These are phyloP conservation scores for Astragalus membranaceus DNA, from an alignment of 306 rosid genomes.

Conservation along the genomic window DNA sequence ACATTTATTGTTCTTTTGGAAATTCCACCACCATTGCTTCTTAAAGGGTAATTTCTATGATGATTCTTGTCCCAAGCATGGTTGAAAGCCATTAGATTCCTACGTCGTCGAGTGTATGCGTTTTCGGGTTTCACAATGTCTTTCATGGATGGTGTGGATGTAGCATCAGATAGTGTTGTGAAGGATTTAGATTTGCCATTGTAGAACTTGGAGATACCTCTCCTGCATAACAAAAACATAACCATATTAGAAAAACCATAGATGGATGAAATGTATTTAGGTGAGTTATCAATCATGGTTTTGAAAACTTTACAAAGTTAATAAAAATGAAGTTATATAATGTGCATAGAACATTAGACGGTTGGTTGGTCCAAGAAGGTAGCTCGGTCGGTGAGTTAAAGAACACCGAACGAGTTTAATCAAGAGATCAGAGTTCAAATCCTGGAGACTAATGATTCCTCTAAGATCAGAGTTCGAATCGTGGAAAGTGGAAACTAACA, in stretches of 20 bases:
- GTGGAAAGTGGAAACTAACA: no score
- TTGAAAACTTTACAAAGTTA: no score
- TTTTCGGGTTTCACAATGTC: constrained; percentile 82
- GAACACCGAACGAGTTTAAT: no score
- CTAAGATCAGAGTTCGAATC: no score
- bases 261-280: not conserved
- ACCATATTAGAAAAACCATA: not conserved
- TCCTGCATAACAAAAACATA: constrained; percentile 39
- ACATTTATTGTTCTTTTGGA: constrained; percentile 63
- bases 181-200: constrained; percentile 77
- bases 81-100: constrained; percentile 56
- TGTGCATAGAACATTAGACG: no score
- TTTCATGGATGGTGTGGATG: constrained; percentile 34
- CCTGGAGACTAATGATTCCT: no score
- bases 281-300: no score
- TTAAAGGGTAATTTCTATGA: constrained; percentile 35
- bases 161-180: constrained; percentile 58
- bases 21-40: constrained; percentile 57
- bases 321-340: no score
- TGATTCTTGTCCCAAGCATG: constrained; percentile 56
- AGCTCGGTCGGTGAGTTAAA: no score
- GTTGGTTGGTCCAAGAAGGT: no score
- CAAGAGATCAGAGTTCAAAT: no score
- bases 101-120: constrained; percentile 59
- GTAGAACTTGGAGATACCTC: constrained; percentile 74